Evolutionary conservation across 805 yeast genomes (phyloP).

Genomic region (Ogataea paradorogensis): DNA sequence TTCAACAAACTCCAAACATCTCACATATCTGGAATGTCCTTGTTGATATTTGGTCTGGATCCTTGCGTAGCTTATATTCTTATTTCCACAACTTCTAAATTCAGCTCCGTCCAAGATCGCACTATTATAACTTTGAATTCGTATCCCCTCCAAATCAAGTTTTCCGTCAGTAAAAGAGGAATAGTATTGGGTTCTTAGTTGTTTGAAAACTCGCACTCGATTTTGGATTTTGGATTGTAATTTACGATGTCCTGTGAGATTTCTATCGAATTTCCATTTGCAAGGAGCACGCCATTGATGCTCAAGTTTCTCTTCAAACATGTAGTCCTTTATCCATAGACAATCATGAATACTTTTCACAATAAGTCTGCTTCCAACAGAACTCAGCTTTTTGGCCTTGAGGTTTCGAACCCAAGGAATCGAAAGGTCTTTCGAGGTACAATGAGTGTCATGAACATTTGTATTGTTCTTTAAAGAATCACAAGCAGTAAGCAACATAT

Average conservation of each 20-base stretch:
- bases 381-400: constrained; percentile 5
- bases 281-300: constrained; percentile 11
- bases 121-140: not conserved
- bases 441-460: constrained; percentile 6
- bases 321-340: constrained; percentile 15
- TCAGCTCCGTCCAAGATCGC: constrained; percentile 1
- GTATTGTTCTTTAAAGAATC: constrained; percentile 2
- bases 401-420: constrained; percentile 13
- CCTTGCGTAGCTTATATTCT: constrained; percentile 11
- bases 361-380: constrained; percentile 10
- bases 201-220: constrained; percentile 4
- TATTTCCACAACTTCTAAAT: constrained; percentile 2
- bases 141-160: not conserved
- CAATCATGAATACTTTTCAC: constrained; percentile 17
- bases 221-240: constrained; percentile 13
- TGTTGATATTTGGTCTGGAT: constrained; percentile 9
- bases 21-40: constrained; percentile 8
- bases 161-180: not conserved
- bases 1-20: constrained; percentile 15
- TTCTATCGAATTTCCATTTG: constrained; percentile 14
- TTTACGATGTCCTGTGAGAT: constrained; percentile 8
- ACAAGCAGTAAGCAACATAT: constrained; percentile 14
- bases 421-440: constrained; percentile 10
- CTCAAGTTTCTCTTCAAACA: constrained; percentile 6
- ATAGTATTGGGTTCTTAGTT: constrained; percentile 3